These are phyloP conservation scores for Ophiostoma sp. DNA, from an alignment of 2,329 filamentous ascomycete species.

Conservation along the genomic window DNA sequence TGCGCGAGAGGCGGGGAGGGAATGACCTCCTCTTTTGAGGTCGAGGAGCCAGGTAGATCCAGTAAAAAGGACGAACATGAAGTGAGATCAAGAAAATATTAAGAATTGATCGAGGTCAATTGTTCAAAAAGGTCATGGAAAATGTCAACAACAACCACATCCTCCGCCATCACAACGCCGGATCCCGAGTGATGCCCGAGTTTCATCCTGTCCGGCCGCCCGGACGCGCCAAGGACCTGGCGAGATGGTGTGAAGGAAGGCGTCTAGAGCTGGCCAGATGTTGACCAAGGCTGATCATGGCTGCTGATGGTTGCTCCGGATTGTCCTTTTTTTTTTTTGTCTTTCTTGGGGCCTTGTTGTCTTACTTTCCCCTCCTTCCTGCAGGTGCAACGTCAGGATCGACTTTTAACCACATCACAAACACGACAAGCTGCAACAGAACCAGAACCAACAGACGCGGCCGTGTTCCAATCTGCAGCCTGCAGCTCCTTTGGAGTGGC, in stretches of 20 bases:
- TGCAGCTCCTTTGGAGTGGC: not conserved
- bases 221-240: not conserved
- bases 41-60: not conserved
- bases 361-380: slow-evolving; percentile 6
- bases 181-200: slow-evolving; percentile 11
- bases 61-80: not conserved
- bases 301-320: not conserved
- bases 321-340: not conserved
- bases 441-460: not conserved
- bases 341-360: not conserved
- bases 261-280: not conserved
- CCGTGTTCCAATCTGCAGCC: not conserved
- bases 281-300: not conserved
- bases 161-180: not conserved
- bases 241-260: not conserved
- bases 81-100: not conserved
- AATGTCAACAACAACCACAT: not conserved
- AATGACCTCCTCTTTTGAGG: not conserved
- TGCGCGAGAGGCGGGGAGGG: not conserved
- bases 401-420: not conserved
- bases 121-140: not conserved
- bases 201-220: slow-evolving; percentile 9
- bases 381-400: not conserved
- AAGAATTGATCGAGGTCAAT: not conserved
- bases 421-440: not conserved